Evolutionary conservation across 345 rosid genomes (phyloP).

Genomic region (Carallia pectinifolia): DNA sequence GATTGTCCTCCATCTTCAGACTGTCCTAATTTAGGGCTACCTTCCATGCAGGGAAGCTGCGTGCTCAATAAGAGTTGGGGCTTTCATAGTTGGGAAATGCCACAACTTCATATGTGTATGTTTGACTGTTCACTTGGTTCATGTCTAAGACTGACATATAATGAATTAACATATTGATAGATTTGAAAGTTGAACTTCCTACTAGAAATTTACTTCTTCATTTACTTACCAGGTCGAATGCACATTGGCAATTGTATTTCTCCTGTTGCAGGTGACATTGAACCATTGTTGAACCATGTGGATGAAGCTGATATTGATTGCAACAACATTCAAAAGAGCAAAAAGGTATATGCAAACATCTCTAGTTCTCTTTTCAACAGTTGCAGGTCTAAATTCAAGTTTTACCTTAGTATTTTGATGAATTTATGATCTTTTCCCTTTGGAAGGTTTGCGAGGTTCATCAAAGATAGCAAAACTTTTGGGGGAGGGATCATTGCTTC

Average conservation of each 20-base stretch:
- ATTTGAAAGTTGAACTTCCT: neutral
- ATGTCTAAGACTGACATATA: constrained; percentile 11
- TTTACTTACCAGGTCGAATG: constrained; percentile 28
- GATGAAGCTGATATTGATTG: constrained; percentile 45
- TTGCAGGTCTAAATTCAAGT: neutral
- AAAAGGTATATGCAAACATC: constrained; percentile 42
- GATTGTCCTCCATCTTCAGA: constrained; percentile 22
- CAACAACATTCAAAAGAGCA: constrained; percentile 30
- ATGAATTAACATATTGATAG: neutral
- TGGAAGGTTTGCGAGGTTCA: too few relatives aligned
- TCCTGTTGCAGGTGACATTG: constrained; percentile 32
- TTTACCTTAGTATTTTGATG: neutral
- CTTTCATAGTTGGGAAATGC: constrained; percentile 14
- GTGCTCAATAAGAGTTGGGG: constrained; percentile 9
- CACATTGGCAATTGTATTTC: constrained; percentile 15
- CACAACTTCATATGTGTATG: constrained; percentile 3
- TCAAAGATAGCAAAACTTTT: too few relatives aligned
- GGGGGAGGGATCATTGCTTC: too few relatives aligned
- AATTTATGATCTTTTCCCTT: too few relatives aligned
- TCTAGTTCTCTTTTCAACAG: neutral
- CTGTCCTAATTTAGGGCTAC: constrained; percentile 20
- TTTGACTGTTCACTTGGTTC: neutral
- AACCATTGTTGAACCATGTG: constrained; percentile 45
- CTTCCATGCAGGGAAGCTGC: constrained; percentile 12
- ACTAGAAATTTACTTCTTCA: constrained; percentile 17